phyloP scores from a whole-genome alignment of 352 stramenopile genomes.

The Phytophthora meadii region DNA sequence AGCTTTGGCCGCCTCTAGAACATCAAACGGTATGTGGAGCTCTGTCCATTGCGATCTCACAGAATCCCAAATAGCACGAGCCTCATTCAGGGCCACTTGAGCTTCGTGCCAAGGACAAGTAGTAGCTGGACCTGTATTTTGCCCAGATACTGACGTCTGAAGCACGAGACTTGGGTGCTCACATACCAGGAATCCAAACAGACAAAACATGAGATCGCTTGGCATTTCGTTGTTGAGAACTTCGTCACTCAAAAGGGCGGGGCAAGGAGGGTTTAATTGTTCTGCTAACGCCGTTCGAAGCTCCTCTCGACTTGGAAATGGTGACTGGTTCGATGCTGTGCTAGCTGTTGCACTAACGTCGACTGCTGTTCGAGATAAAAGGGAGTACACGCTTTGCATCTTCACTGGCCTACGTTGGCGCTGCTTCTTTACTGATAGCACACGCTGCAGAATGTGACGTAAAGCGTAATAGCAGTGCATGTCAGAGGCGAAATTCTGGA shows the following conservation, averaged over 20 bases:
- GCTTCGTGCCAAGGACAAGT: slow-evolving; percentile 68
- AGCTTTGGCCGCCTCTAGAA: slow-evolving; percentile 46
- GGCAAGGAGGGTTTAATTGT: slow-evolving; percentile 50
- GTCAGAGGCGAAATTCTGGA: slow-evolving; percentile 78
- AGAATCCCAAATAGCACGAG: slow-evolving; percentile 49
- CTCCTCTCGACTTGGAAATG: slow-evolving; percentile 51
- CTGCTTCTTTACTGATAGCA: slow-evolving; percentile 32
- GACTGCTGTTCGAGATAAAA: slow-evolving; percentile 11
- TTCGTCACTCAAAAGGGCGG: slow-evolving; percentile 46
- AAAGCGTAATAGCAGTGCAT: slow-evolving; percentile 66
- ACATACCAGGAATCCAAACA: slow-evolving; percentile 67
- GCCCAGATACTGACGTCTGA: not conserved
- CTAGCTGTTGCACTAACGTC: slow-evolving; percentile 9
- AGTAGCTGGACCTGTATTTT: slow-evolving; percentile 1
- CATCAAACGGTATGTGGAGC: slow-evolving; percentile 65
- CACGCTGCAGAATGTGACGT: slow-evolving; percentile 55
- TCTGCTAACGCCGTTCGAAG: slow-evolving; percentile 45
- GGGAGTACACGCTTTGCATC: slow-evolving; percentile 28
- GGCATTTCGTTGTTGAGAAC: slow-evolving; percentile 43
- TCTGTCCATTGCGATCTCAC: slow-evolving; percentile 67
- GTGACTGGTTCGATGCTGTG: slow-evolving; percentile 26
- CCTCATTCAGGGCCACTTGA: slow-evolving; percentile 51
- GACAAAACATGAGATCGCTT: slow-evolving; percentile 63
- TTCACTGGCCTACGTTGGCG: not conserved
- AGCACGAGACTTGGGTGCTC: slow-evolving; percentile 54